These are phyloP conservation scores for Diphasiastrum complanatum DNA, from an alignment of 83 land plant genomes.

Conservation along the genomic window DNA sequence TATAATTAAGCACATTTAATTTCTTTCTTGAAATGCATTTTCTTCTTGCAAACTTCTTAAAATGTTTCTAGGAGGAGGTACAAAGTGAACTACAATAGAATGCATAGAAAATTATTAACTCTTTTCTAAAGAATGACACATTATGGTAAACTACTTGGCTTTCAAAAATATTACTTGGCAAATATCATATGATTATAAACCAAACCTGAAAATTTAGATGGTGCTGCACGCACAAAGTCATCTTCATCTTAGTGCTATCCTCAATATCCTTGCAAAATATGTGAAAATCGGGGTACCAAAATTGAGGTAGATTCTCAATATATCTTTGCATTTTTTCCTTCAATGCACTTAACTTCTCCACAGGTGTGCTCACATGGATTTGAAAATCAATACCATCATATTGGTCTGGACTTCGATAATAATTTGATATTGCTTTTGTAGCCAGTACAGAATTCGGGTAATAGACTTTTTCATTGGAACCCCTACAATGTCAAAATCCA, in stretches of 20 bases:
- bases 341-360: conserved; percentile 32
- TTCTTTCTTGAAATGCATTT: no score
- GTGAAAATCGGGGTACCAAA: conserved; percentile 35
- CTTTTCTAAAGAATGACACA: no score
- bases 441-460: conserved; percentile 37
- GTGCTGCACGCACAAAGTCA: conserved; percentile 31
- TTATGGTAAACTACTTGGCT: no score
- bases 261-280: conserved; percentile 31
- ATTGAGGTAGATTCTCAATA: conserved; percentile 33
- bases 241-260: conserved; percentile 30
- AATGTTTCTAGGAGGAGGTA: no score
- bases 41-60: no score
- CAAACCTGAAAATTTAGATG: conserved; percentile 33
- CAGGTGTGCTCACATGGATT: conserved; percentile 28
- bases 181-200: not conserved
- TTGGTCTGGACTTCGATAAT: conserved; percentile 40
- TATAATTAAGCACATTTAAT: no score
- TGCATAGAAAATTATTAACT: no score
- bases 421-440: conserved; percentile 31
- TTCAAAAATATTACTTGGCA: not conserved
- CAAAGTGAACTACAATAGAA: no score
- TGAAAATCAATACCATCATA: conserved; percentile 44
- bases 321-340: conserved; percentile 29
- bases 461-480: conserved; percentile 40
- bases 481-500: conserved; percentile 18